phyloP scores from a whole-genome alignment of 805 yeast species.

The Saturnispora bothae region DNA sequence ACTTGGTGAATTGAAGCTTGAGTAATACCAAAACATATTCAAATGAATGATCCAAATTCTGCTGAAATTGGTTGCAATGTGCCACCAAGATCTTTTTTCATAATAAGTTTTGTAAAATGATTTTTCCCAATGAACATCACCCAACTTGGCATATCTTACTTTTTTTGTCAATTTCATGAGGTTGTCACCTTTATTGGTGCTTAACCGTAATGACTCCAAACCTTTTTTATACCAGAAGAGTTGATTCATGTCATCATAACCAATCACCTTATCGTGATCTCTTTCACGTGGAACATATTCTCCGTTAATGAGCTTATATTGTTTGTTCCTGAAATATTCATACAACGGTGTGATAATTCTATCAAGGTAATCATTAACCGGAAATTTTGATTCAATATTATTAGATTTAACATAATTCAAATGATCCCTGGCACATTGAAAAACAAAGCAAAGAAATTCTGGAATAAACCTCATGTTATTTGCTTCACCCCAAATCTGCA shows the following conservation, averaged over 20 bases:
- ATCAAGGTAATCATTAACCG: conserved; percentile 26
- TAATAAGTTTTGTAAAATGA: conserved; percentile 36
- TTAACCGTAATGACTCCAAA: conserved; percentile 25
- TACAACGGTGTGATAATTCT: conserved; percentile 40
- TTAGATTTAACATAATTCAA: conserved; percentile 28
- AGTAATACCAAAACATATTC: conserved; percentile 41
- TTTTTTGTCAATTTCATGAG: conserved; percentile 24
- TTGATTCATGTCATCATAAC: conserved; percentile 48
- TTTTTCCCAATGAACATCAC: conserved; percentile 31
- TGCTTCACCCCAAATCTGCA: conserved; percentile 70
- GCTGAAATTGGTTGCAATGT: conserved; percentile 37
- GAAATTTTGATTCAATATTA: conserved; percentile 6
- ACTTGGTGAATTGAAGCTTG: conserved; percentile 40
- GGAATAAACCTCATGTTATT: conserved; percentile 49
- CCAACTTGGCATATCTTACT: conserved; percentile 26
- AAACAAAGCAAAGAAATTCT: conserved; percentile 43
- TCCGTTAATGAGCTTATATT: conserved; percentile 46
- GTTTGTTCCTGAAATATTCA: conserved; percentile 56
- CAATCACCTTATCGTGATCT: conserved; percentile 54
- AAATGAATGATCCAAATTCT: conserved; percentile 45
- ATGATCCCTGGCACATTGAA: conserved; percentile 45
- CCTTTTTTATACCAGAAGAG: conserved; percentile 38
- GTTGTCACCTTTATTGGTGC: conserved; percentile 18
- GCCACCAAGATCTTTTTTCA: conserved; percentile 42
- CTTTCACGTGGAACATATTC: conserved; percentile 42